These are phyloP conservation scores for Leptographium galeiforme DNA, from an alignment of 2,329 filamentous ascomycete genomes.

Conservation along the genomic window DNA sequence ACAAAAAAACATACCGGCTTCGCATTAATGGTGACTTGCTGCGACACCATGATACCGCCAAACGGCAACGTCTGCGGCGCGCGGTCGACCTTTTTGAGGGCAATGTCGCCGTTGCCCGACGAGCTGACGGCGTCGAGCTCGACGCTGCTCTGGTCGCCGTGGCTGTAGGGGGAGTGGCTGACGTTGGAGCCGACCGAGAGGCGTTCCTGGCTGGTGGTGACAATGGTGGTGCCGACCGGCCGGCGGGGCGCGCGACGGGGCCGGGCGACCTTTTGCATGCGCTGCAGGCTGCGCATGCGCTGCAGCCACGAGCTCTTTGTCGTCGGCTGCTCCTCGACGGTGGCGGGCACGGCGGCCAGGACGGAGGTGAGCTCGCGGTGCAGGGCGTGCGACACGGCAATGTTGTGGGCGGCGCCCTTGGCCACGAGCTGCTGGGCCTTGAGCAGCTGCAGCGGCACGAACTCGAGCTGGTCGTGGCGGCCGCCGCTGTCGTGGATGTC, in stretches of 20 bases:
- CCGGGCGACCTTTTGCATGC: too few species aligned
- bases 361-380: not conserved
- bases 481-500: not conserved
- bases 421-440: not conserved
- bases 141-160: conserved; percentile 19
- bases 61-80: not conserved
- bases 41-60: conserved; percentile 10
- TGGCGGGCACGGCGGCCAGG: not conserved
- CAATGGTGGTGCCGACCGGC: too few species aligned
- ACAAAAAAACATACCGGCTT: too few species aligned
- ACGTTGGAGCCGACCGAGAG: not conserved
- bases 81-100: not conserved
- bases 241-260: too few species aligned
- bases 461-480: not conserved
- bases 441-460: not conserved
- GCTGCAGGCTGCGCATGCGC: not conserved
- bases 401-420: not conserved
- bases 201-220: not conserved
- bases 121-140: conserved; percentile 1
- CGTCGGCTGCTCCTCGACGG: not conserved
- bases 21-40: conserved; percentile 3
- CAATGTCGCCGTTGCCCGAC: not conserved
- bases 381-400: not conserved
- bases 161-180: not conserved
- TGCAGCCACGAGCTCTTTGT: not conserved